A percentile compares a stretch with the other conserved stretches of the same genome.
phyloP scores from a whole-genome alignment of 2,329 filamentous ascomycete species.

The Pezicula neosporulosa region DNA sequence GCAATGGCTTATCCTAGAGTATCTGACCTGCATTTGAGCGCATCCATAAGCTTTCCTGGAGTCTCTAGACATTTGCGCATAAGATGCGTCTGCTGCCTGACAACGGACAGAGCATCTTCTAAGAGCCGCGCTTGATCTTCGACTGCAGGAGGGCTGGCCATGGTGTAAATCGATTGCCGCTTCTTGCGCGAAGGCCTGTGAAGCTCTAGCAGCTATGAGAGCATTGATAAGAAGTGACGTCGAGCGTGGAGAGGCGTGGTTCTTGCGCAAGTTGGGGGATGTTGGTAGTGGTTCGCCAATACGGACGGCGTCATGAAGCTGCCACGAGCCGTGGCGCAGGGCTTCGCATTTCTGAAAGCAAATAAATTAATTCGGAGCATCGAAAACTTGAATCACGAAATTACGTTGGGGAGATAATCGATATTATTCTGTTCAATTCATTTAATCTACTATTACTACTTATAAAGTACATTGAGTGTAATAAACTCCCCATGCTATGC shows the following conservation, averaged over 20 bases:
- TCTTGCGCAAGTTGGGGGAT: slow-evolving; percentile 1
- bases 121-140: slow-evolving; percentile 89
- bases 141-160: slow-evolving; percentile 57
- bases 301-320: neutral
- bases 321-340: too few species aligned
- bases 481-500: slow-evolving; percentile 17
- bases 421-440: neutral
- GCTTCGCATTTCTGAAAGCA: too few species aligned
- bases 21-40: slow-evolving; percentile 95
- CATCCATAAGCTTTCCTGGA: slow-evolving; percentile 98
- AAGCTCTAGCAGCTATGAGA: slow-evolving; percentile 16
- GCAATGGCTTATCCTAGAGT: slow-evolving; percentile 1
- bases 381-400: too few species aligned
- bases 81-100: slow-evolving; percentile 92
- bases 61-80: slow-evolving; percentile 99
- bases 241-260: slow-evolving; percentile 5
- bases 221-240: slow-evolving; percentile 19
- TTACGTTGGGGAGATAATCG: neutral
- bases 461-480: neutral
- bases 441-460: neutral
- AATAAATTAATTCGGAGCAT: too few species aligned
- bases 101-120: slow-evolving; percentile 93
- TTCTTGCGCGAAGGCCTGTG: slow-evolving; percentile 20
- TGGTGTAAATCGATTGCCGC: slow-evolving; percentile 23
- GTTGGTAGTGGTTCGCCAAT: neutral